Base-by-base conservation (phyloP, 139 green algal species). In the Penium margaritaceum region DNA sequence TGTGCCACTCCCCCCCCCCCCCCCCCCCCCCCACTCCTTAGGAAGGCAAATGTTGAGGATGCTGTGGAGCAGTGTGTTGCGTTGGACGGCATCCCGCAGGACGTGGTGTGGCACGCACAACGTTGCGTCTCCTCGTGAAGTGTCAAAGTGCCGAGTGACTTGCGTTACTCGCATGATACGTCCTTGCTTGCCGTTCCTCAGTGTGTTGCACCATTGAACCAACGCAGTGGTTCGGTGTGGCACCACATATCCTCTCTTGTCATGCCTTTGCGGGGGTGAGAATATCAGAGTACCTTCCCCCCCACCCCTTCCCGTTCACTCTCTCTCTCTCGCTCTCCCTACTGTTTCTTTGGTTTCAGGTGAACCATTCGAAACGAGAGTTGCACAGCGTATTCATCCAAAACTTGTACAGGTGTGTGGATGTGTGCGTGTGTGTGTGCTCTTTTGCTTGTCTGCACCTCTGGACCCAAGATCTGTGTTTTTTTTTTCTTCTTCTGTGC, bases 41-140 rank as follows among this genome's bases (percentile, higher is more conserved):
- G 2, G 66, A 81, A 86, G 17, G 83, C 84, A 38, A 96, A 90
- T 68, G 77, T 97, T 70, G 63, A 85, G 7, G 92, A 97, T 79
- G 64, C 82, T 17, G 90, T 96, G 55, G 27, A 6, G 27, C 27
- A 5, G 24, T 2, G 27, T 71, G 91, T 97, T 43, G 90, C 94
- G 66, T 81, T 17, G 44, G 24, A 55, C 19, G 24, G 30, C 51
- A 34, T 60, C 19, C n/a, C n/a, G n/a, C 51, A 60, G 15, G 51
- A 60, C n/a, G 51, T 24, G 5, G 51, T 60, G 0, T 24, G 24
- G 24, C 29, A 60, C 12, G 51, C n/a, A n/a, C 51, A 3, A 60
- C 3, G 5, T 33, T 60, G 51, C 51, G 30, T 24, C 30, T 60
- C 0, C 51, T 60, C 24, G 51, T 60, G 51, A 24, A 24, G 12